Percentiles rank a stretch among this genome's conserved stretches.
These are phyloP conservation scores for Verbascum thapsus DNA, from an alignment of 257 asterid genomes.

Conservation along the genomic window DNA sequence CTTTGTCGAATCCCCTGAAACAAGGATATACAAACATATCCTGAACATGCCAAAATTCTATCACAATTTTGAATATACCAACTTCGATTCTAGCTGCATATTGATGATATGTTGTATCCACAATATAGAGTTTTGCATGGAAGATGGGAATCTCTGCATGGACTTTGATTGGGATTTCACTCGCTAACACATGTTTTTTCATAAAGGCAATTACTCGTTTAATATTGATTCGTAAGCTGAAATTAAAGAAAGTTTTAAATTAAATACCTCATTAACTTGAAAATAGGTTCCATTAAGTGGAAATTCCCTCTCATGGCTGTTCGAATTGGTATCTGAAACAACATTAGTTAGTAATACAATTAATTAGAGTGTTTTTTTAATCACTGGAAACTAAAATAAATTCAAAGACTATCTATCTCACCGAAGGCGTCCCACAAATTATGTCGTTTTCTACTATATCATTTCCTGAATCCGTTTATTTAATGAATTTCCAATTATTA, in stretches of 20 bases:
- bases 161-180: constrained; percentile 33
- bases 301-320: constrained; percentile 37
- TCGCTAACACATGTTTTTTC: constrained; percentile 43
- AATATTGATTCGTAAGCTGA: not conserved
- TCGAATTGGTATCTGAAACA: constrained; percentile 33
- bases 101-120: constrained; percentile 32
- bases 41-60: not conserved
- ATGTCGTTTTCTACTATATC: constrained; percentile 12
- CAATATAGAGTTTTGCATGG: constrained; percentile 29
- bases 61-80: not conserved
- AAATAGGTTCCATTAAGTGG: constrained; percentile 41
- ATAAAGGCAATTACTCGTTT: not conserved
- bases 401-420: too few species aligned
- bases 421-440: constrained; percentile 40
- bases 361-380: not conserved
- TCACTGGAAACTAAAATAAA: not conserved
- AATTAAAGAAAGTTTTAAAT: too few species aligned
- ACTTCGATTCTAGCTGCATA: constrained; percentile 20
- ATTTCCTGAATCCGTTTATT: constrained; percentile 13
- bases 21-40: constrained; percentile 40
- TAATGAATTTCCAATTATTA: not conserved
- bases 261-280: constrained; percentile 47
- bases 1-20: constrained; percentile 36
- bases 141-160: constrained; percentile 27
- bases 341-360: not conserved